phyloP scores from a whole-genome alignment of 2,329 filamentous ascomycete genomes.

The Tolypocladium ovalisporum region DNA sequence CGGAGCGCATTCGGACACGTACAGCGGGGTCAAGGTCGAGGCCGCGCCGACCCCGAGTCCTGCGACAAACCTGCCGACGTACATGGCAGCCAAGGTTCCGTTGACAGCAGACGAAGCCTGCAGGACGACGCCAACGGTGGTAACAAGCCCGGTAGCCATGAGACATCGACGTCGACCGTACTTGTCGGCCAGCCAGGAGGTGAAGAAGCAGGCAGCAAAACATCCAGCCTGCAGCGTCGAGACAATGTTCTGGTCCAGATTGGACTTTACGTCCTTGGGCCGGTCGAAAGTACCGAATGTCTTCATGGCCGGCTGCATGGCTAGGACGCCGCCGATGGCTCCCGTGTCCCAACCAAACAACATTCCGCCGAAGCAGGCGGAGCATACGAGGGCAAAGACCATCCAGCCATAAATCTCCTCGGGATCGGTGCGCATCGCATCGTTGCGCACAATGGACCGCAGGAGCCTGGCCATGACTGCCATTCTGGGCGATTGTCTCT shows the following conservation, averaged over 20 bases:
- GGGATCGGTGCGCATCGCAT: slow-evolving; percentile 59
- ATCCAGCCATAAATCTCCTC: slow-evolving; percentile 61
- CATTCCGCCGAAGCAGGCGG: slow-evolving; percentile 57
- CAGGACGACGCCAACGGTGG: slow-evolving; percentile 51
- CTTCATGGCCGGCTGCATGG: slow-evolving; percentile 45
- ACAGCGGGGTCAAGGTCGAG: slow-evolving; percentile 32
- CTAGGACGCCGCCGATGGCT: slow-evolving; percentile 57
- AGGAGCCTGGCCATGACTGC: slow-evolving; percentile 33
- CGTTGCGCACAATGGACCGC: slow-evolving; percentile 51
- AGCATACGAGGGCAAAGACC: slow-evolving; percentile 51
- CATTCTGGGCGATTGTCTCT: slow-evolving; percentile 16
- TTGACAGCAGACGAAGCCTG: slow-evolving; percentile 44
- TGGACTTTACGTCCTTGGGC: slow-evolving; percentile 24
- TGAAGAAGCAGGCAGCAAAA: slow-evolving; percentile 51
- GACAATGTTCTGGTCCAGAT: slow-evolving; percentile 55
- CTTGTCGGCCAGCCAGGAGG: slow-evolving; percentile 40
- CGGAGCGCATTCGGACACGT: slow-evolving; percentile 38
- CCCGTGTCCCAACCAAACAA: slow-evolving; percentile 44
- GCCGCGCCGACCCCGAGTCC: slow-evolving; percentile 40
- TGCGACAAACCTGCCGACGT: slow-evolving; percentile 48
- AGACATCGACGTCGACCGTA: slow-evolving; percentile 46
- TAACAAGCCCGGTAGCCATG: slow-evolving; percentile 43
- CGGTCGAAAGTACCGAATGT: slow-evolving; percentile 21
- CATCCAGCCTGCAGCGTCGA: slow-evolving; percentile 61
- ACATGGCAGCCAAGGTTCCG: slow-evolving; percentile 51